These are phyloP conservation scores for Colletotrichum neosansevieriae DNA, from an alignment of 2,329 filamentous ascomycete species.

Conservation along the genomic window DNA sequence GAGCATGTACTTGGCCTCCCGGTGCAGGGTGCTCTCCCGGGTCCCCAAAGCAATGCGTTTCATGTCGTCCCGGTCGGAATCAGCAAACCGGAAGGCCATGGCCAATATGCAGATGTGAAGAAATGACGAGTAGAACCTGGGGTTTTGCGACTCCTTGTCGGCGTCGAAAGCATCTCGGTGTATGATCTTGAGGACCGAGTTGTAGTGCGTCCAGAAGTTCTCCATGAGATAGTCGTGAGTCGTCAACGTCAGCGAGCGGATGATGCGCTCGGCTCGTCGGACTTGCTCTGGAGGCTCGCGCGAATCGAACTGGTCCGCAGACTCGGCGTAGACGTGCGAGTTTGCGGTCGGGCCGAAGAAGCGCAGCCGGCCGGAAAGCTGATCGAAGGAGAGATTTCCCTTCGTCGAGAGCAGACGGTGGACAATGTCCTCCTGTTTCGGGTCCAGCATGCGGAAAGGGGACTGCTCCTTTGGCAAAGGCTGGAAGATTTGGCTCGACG, in stretches of 20 bases:
- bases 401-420: conserved; percentile 62
- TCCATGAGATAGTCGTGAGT: conserved; percentile 66
- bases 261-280: conserved; percentile 60
- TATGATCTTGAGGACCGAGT: conserved; percentile 61
- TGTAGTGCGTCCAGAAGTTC: conserved; percentile 65
- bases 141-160: conserved; percentile 58
- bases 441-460: conserved; percentile 51
- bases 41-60: conserved; percentile 58
- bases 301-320: conserved; percentile 49
- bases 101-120: conserved; percentile 65
- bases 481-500: conserved; percentile 41
- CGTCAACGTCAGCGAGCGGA: conserved; percentile 56
- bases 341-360: conserved; percentile 68
- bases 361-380: conserved; percentile 61
- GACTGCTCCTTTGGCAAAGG: conserved; percentile 47
- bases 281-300: conserved; percentile 58
- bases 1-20: conserved; percentile 66
- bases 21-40: conserved; percentile 64
- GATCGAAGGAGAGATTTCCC: conserved; percentile 64
- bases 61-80: conserved; percentile 62
- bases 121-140: conserved; percentile 64
- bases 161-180: conserved; percentile 63
- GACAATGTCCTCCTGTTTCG: conserved; percentile 61
- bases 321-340: conserved; percentile 62
- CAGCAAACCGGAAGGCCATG: conserved; percentile 64